Conservation (phyloP, 306 rosid species). For the Cotoneaster glaucophyllus region DNA sequence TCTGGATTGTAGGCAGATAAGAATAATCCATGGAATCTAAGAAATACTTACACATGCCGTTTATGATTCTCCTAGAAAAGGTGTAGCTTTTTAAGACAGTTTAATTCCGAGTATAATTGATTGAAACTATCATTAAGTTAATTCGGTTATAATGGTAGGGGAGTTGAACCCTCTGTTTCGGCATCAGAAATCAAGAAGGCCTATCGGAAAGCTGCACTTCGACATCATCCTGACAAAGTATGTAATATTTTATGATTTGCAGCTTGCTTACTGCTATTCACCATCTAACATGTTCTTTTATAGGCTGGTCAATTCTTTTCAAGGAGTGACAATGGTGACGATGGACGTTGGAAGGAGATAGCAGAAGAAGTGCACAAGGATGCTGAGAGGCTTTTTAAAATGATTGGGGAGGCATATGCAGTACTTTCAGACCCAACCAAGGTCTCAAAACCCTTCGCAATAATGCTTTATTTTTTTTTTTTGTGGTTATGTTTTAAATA, state of each 20-base stretch:
- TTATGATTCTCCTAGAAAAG: neutral
- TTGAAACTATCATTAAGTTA: constrained; percentile 1
- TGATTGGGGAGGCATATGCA: constrained; percentile 94
- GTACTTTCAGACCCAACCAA: constrained; percentile 76
- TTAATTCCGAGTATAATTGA: constrained; percentile 7
- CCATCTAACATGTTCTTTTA: constrained; percentile 23
- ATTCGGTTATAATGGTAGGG: constrained; percentile 58
- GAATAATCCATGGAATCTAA: neutral
- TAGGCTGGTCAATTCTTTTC: constrained; percentile 88
- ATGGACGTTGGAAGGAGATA: constrained; percentile 64
- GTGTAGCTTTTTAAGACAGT: neutral
- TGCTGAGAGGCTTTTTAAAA: constrained; percentile 89
- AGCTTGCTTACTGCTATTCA: neutral
- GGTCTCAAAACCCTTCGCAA: constrained; percentile 30
- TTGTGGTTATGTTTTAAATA: neutral
- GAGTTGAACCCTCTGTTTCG: constrained; percentile 76
- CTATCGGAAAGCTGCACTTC: constrained; percentile 96
- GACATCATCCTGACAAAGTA: constrained; percentile 98
- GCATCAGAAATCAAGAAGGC: constrained; percentile 91
- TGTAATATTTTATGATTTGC: constrained; percentile 9
- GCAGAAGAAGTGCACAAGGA: constrained; percentile 83
- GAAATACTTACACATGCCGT: neutral
- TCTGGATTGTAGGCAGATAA: neutral
- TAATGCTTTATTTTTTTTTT: neutral
- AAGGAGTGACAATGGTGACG: constrained; percentile 72